phyloP scores from a whole-genome alignment of 78 protist genomes.

The Protostelium mycophagum region DNA sequence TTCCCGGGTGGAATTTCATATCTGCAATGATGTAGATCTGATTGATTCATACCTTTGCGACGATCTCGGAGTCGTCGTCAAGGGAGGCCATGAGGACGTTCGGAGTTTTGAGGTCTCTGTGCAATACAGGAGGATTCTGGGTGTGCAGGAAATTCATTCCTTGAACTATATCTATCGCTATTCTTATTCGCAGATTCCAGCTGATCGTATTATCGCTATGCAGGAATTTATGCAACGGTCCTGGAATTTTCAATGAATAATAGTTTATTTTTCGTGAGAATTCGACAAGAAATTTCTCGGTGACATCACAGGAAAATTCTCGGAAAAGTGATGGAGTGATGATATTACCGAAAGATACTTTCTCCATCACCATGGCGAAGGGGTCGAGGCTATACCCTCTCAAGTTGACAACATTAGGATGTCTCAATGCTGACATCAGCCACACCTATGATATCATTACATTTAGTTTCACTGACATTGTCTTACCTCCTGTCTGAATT shows the following conservation, averaged over 20 bases:
- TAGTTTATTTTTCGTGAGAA: no score
- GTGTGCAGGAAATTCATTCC: conserved; percentile 83
- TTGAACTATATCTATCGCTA: conserved; percentile 71
- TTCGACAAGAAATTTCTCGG: no score
- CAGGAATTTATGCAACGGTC: conserved; percentile 45
- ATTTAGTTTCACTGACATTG: not conserved
- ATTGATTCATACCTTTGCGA: not conserved
- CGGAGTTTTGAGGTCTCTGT: conserved; percentile 74
- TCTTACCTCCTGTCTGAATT: conserved; percentile 55
- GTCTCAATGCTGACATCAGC: conserved; percentile 36
- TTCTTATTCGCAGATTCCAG: conserved; percentile 50
- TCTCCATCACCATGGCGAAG: conserved; percentile 66
- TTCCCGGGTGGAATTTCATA: no score
- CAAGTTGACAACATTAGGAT: conserved; percentile 50
- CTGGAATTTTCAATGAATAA: not conserved
- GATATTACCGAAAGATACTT: conserved; percentile 5
- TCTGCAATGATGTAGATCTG: no score
- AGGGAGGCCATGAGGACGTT: conserved; percentile 55
- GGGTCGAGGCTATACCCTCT: conserved; percentile 55
- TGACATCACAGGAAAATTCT: no score
- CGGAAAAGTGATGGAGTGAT: no score
- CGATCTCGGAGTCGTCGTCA: not conserved
- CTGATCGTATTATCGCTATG: conserved; percentile 9
- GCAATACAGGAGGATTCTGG: conserved; percentile 62
- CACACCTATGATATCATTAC: not conserved